phyloP scores from a whole-genome alignment of 2,329 filamentous ascomycete species.

The Chrysoporthe deuterocubensis region DNA sequence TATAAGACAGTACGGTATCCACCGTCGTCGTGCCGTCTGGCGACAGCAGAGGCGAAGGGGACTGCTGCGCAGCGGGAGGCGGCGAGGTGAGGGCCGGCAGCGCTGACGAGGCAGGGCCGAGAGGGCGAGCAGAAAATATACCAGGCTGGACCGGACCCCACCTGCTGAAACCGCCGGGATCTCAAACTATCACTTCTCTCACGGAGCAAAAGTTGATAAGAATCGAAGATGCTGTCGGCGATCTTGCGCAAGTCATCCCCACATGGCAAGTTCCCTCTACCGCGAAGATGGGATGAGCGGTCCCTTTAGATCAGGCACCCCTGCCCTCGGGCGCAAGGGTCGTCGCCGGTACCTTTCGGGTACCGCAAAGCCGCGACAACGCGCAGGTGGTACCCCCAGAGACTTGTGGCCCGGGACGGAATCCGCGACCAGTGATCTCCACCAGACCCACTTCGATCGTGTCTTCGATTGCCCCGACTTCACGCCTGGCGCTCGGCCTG shows the following conservation, averaged over 20 bases:
- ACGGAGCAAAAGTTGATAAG: neutral
- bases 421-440: neutral
- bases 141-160: neutral
- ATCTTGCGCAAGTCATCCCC: slow-evolving; percentile 2
- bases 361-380: neutral
- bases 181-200: neutral
- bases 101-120: neutral
- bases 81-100: slow-evolving; percentile 5
- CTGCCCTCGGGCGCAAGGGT: neutral
- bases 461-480: neutral
- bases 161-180: neutral
- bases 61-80: neutral
- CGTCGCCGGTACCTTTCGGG: neutral
- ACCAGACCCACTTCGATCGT: neutral
- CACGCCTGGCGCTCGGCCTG: neutral
- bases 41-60: neutral
- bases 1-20: neutral
- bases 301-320: neutral
- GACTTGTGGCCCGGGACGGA: neutral
- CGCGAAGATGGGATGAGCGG: neutral
- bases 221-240: neutral
- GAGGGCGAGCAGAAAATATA: neutral
- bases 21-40: neutral
- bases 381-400: neutral
- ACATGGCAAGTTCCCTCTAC: neutral